Percentiles rank a stretch among this genome's conserved stretches.
These are phyloP conservation scores for Metschnikowia noctiluminum DNA, from an alignment of 805 yeast genomes.

Conservation along the genomic window DNA sequence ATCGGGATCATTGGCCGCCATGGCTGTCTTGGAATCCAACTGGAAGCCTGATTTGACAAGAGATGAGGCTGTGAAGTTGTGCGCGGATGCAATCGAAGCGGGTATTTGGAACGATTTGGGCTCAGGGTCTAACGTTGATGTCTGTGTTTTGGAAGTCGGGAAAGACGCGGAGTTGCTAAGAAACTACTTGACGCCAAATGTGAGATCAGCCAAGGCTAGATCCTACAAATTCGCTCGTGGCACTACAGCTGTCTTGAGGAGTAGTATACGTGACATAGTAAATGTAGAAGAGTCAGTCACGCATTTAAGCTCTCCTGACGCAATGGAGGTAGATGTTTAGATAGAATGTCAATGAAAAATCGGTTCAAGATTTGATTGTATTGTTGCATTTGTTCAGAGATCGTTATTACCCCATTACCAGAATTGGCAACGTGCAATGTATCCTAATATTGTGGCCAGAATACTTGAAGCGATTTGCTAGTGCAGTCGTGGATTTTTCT, in stretches of 20 bases:
- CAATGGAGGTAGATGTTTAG: conserved; percentile 44
- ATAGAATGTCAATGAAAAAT: too few relatives aligned
- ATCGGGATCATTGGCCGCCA: conserved; percentile 96
- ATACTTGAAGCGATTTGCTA: not conserved
- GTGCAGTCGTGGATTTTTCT: conserved; percentile 1
- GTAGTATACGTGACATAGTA: conserved; percentile 60
- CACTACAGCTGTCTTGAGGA: conserved; percentile 82
- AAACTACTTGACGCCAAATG: conserved; percentile 89
- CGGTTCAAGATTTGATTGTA: too few relatives aligned
- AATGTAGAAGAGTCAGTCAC: conserved; percentile 66
- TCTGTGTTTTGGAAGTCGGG: conserved; percentile 94
- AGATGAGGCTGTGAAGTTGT: conserved; percentile 89
- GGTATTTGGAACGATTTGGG: conserved; percentile 99
- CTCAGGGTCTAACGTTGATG: conserved; percentile 96
- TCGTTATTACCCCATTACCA: too few relatives aligned
- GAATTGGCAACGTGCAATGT: too few relatives aligned
- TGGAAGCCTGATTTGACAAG: conserved; percentile 77
- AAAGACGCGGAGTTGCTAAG: conserved; percentile 82
- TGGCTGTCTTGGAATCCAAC: conserved; percentile 90
- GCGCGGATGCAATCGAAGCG: conserved; percentile 90
- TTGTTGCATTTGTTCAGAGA: too few relatives aligned
- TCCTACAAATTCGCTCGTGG: conserved; percentile 88
- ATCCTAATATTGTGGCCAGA: too few relatives aligned
- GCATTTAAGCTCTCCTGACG: conserved; percentile 32
- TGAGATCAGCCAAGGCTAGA: conserved; percentile 74